Percentiles rank a stretch among this genome's conserved stretches.
Conservation (phyloP, 1,139 yeast genomes). For the Entelexis paramagnoliae region DNA sequence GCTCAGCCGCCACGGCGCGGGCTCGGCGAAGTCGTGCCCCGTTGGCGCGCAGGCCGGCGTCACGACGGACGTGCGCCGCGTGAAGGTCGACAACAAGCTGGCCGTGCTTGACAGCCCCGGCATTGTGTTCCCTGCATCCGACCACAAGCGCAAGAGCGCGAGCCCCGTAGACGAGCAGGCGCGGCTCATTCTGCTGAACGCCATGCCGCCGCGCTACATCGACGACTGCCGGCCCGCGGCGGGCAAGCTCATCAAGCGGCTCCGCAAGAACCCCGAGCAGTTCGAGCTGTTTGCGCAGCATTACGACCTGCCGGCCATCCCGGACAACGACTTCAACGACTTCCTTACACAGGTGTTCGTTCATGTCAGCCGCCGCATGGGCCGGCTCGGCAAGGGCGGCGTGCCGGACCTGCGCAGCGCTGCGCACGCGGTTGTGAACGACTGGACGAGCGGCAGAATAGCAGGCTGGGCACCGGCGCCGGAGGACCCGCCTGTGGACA, state of each 20-base stretch:
- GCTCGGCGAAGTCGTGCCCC: conserved; percentile 64
- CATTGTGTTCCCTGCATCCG: conserved; percentile 80
- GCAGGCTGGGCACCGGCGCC: conserved; percentile 86
- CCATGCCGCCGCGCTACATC: conserved; percentile 80
- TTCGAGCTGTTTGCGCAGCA: conserved; percentile 61
- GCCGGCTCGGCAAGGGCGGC: conserved; percentile 89
- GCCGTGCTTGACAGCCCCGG: conserved; percentile 94
- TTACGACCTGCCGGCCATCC: conserved; percentile 77
- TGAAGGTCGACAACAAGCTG: conserved; percentile 81
- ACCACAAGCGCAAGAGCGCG: conserved; percentile 36
- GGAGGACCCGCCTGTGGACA: conserved; percentile 30
- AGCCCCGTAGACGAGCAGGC: conserved; percentile 66
- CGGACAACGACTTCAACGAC: conserved; percentile 29
- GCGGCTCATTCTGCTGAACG: conserved; percentile 75
- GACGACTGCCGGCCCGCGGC: conserved; percentile 80
- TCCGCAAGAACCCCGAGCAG: conserved; percentile 51
- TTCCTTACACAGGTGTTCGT: conserved; percentile 66
- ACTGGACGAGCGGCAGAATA: conserved; percentile 96
- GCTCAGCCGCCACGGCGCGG: conserved; percentile 64
- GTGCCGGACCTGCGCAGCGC: conserved; percentile 82
- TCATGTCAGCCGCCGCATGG: conserved; percentile 85
- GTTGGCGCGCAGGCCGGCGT: conserved; percentile 98
- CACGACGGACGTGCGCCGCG: conserved; percentile 82
- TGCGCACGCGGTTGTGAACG: conserved; percentile 71
- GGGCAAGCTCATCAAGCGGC: conserved; percentile 60